Conservation (phyloP, 2,329 filamentous ascomycete genomes). For the Xylaria sp. region DNA sequence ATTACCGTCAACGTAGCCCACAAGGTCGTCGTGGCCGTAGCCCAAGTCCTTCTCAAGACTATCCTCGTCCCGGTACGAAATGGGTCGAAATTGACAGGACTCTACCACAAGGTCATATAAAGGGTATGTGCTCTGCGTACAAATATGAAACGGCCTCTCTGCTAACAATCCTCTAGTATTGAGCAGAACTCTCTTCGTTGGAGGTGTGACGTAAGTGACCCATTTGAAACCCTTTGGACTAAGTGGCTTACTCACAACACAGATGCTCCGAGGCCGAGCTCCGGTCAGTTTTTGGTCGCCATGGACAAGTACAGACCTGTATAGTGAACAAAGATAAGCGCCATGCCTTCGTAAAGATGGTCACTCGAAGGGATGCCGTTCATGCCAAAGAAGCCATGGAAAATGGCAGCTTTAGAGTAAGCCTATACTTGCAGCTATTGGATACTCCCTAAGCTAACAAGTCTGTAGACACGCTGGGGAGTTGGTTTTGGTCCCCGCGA, state of each 20-base stretch:
- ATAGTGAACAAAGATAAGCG: slow-evolving; percentile 99
- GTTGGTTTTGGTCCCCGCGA: slow-evolving; percentile 97
- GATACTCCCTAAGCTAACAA: slow-evolving; percentile 35
- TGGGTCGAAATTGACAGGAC: slow-evolving; percentile 82
- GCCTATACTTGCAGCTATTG: slow-evolving; percentile 47
- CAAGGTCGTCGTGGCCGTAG: slow-evolving; percentile 73
- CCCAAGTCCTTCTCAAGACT: slow-evolving; percentile 61
- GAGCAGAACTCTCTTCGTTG: slow-evolving; percentile 95
- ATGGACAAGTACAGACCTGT: slow-evolving; percentile 91
- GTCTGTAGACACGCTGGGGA: slow-evolving; percentile 85
- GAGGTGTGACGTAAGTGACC: slow-evolving; percentile 82
- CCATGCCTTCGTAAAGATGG: slow-evolving; percentile 99
- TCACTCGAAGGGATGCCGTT: slow-evolving; percentile 85
- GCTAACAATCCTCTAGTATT: slow-evolving; percentile 65
- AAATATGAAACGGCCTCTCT: not conserved
- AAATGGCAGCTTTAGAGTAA: slow-evolving; percentile 76
- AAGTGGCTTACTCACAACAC: slow-evolving; percentile 45
- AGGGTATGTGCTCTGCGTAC: slow-evolving; percentile 58
- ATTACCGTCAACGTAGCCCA: slow-evolving; percentile 91
- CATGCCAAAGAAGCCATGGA: slow-evolving; percentile 89
- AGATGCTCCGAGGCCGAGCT: slow-evolving; percentile 84
- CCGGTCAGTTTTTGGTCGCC: slow-evolving; percentile 80
- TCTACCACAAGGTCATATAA: slow-evolving; percentile 81
- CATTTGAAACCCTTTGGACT: slow-evolving; percentile 19
- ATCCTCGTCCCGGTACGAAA: slow-evolving; percentile 61